Percentiles rank a stretch among this genome's conserved stretches.
These are phyloP conservation scores for Solanum peruvianum DNA, from an alignment of 257 asterid genomes.

Conservation along the genomic window DNA sequence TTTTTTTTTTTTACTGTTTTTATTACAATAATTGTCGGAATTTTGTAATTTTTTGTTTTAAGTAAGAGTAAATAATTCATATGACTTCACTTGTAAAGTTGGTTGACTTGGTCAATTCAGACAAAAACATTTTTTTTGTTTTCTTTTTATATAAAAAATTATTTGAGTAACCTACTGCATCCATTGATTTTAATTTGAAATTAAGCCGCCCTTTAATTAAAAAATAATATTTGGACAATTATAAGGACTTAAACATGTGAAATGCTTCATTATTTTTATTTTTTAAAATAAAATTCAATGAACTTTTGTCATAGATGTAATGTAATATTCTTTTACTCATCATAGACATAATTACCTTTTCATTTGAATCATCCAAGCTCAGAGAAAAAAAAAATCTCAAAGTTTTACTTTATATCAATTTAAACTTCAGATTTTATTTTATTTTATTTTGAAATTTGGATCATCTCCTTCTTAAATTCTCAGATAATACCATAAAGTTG, in stretches of 20 bases:
- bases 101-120: neutral
- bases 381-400: too few relatives aligned
- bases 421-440: neutral
- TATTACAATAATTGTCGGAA: neutral
- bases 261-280: neutral
- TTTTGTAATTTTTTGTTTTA: neutral
- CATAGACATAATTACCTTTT: neutral
- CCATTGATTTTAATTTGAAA: neutral
- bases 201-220: neutral
- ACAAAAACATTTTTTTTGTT: neutral
- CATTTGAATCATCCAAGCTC: neutral
- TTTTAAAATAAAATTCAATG: neutral
- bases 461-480: neutral
- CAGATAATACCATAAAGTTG: neutral
- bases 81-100: neutral
- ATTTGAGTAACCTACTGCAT: neutral
- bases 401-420: neutral
- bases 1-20: neutral
- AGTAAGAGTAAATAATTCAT: neutral
- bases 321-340: neutral
- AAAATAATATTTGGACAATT: neutral
- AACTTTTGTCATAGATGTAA: neutral
- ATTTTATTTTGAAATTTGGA: neutral
- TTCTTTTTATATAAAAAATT: neutral
- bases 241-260: neutral